Evolutionary conservation across 106 monocot genomes (phyloP), one percentile per base, ranked within the genome.

Genomic region (Phalaenopsis equestris): DNA sequence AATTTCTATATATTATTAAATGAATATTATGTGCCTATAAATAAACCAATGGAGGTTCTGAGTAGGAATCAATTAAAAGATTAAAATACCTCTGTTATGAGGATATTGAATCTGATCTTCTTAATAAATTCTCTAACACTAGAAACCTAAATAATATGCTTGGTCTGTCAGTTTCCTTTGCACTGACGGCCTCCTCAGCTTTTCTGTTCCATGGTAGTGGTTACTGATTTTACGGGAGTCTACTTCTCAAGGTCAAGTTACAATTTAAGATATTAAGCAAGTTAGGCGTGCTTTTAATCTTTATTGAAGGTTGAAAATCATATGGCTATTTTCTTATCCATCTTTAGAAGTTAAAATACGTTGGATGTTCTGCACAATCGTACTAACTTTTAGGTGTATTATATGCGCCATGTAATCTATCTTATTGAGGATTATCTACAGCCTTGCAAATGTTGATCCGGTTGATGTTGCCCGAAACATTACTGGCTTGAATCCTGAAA

Each of bases 371-470:
- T 14, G 64, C 14, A 64, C 64, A 17, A 57, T 24, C 4, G 6
- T 10, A 24, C 21, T 10, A 1, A 10, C 21, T n/a, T 8, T 1
- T 23, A 65, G 24, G 24, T 10, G 24, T 8, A 65, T 39, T 70
- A 14, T 70, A 70, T 36, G 70, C 5, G 39, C 39, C 36, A 38
- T 70, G 70, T 39, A 11, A 36, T 6, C 6, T 68, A 24, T 37
- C 14, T 36, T 68, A 7, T 37, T 68, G 37, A 36, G 30, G 5
- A 68, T 68, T 73, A 56, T 80, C 12, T 86, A 79, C 84, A 96
- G 96, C 46, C 93, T 96, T 85, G 96, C 96, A 83, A 96, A 96
- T 92, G 96, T 96, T 70, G 96, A 96, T 81, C 96, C 96, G 42
- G 83, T 93, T 84, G 96, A 96, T 86, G 91, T 90, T 83, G 90